Base-by-base conservation (phyloP, 2,329 filamentous ascomycete species). In the Aureobasidium mangrovei region DNA sequence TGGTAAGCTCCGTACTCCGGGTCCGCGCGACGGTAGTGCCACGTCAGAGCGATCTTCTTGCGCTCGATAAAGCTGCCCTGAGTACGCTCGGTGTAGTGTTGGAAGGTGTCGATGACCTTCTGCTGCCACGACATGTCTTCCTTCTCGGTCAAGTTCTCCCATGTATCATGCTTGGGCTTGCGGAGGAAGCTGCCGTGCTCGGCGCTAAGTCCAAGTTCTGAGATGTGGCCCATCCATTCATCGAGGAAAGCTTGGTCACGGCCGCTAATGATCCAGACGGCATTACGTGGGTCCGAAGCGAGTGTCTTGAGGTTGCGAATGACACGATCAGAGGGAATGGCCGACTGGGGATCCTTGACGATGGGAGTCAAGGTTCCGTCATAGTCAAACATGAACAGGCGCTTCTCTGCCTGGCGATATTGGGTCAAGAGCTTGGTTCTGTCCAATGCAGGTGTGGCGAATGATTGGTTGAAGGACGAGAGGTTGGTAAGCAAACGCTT, bases 311-410 rank as follows among this genome's bases (percentile, higher is more conserved):
- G 77, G 1, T 86, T 91, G 31, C 84, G 81, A 46, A 95, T 84
- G 26, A 96, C 81, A 26, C 84, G 82, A 62, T 90, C 85, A 0
- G 91, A 91, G 0, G 93, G 93, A 38, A 96, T 84, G 3, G 93
- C 93, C 4, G 89, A 84, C 60, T 86, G 84, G 1, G 93, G 93
- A 64, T 97, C 90, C 62, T 86, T 85, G 54, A 97, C 93, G 63
- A 98, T 97, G 0, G 91, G 88, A 3, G 93, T 97, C 53, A 98
- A 79, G 0, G 93, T 98, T 45, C 93, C 93, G 67, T 98, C 93
- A 65, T 98, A 98, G 72, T 98, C 93, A 67, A 97, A 96, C 88
- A 98, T 91, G 75, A 97, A 95, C 3, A 98, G 77, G 8, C 93
- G 83, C 70, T 87, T 88, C 58, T 80, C 53, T 3, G 89, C 83